A percentile compares a stretch with the other conserved stretches of the same genome.
phyloP scores from a whole-genome alignment of 768 basidiomycete species.

The Myochromella boudieri region DNA sequence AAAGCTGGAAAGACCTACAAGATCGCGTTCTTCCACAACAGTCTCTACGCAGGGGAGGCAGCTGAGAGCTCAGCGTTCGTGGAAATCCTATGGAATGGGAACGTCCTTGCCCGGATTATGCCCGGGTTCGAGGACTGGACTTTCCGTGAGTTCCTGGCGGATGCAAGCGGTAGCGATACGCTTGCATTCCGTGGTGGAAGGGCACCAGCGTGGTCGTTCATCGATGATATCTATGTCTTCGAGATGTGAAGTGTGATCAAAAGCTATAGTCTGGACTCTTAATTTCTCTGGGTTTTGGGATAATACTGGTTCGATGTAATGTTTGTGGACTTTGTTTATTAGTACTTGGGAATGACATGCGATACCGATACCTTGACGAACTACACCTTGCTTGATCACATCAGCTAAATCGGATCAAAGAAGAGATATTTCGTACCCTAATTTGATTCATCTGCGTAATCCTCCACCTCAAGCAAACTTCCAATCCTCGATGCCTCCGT shows the following conservation, averaged over 20 bases:
- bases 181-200: slow-evolving; percentile 35
- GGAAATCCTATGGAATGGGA: slow-evolving; percentile 44
- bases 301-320: too few relatives aligned
- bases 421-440: too few relatives aligned
- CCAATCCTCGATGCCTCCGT: too few relatives aligned
- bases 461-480: too few relatives aligned
- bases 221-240: slow-evolving; percentile 40
- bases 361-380: too few relatives aligned
- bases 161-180: slow-evolving; percentile 22
- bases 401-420: too few relatives aligned
- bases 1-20: slow-evolving; percentile 35
- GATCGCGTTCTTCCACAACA: slow-evolving; percentile 42
- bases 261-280: too few relatives aligned
- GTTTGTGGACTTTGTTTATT: too few relatives aligned
- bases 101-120: slow-evolving; percentile 27
- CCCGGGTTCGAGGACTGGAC: slow-evolving; percentile 40
- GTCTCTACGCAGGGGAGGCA: slow-evolving; percentile 32
- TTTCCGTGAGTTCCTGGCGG: slow-evolving; percentile 34
- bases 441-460: too few relatives aligned
- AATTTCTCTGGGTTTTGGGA: too few relatives aligned
- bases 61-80: slow-evolving; percentile 35
- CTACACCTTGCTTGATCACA: too few relatives aligned
- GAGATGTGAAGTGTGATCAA: slow-evolving; percentile 8
- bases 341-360: too few relatives aligned
- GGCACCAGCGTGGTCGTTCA: slow-evolving; percentile 49